Percentiles rank a stretch among this genome's conserved stretches.
Conservation (phyloP, 148 eudicot species). For the Amaranthus cruentus region DNA sequence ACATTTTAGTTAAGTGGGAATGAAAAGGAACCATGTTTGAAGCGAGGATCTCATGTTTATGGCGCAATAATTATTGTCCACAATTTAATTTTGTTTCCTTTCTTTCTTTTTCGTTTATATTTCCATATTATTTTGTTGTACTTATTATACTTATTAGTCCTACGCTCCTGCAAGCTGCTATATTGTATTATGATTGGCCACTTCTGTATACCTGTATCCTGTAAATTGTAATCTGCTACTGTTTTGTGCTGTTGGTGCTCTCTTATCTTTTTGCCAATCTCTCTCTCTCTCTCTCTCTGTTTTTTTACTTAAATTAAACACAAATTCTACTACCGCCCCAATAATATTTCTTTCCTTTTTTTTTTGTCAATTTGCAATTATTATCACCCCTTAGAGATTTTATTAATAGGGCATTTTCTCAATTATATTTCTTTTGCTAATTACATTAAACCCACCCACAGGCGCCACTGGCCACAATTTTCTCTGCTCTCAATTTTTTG, state of each 20-base stretch:
- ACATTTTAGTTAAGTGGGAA: too few species aligned
- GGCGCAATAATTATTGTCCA: too few species aligned
- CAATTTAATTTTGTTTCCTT: too few species aligned
- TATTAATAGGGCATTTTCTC: not conserved
- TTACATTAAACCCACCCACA: not conserved
- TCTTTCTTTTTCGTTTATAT: too few species aligned
- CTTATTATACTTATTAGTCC: too few species aligned
- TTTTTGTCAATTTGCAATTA: not conserved
- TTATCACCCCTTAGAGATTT: not conserved
- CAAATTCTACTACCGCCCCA: slow-evolving; percentile 4
- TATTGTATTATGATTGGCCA: not conserved
- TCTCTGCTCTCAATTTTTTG: not conserved
- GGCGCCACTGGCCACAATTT: too few species aligned
- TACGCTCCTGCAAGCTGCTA: too few species aligned
- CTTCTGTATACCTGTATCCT: not conserved
- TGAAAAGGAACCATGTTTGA: too few species aligned
- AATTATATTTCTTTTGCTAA: not conserved
- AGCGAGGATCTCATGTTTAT: too few species aligned
- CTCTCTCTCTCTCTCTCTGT: not conserved
- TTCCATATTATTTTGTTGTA: too few species aligned
- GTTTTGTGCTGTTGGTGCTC: not conserved
- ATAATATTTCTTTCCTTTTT: not conserved
- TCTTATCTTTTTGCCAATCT: slow-evolving; percentile 3
- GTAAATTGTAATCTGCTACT: not conserved
- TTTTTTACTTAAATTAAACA: not conserved